Conservation (phyloP, 2,329 filamentous ascomycete species). For the Uncinocarpus reesii region DNA sequence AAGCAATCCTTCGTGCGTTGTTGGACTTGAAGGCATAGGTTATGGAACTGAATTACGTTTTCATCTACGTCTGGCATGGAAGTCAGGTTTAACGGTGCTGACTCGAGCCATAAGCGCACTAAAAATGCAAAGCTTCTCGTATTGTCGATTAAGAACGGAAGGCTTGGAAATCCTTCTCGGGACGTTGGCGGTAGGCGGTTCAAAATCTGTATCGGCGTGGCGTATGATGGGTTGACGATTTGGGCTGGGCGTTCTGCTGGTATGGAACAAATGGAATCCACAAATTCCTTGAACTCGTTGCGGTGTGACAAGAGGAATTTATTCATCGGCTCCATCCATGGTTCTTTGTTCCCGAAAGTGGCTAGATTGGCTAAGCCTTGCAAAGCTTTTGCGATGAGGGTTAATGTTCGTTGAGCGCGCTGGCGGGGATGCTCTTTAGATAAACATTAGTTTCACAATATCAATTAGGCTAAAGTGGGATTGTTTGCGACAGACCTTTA, state of each 20-base stretch:
- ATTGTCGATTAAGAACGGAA: constrained; percentile 88
- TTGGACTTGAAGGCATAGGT: constrained; percentile 34
- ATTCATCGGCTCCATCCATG: constrained; percentile 99
- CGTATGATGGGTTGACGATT: constrained; percentile 71
- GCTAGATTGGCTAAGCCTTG: constrained; percentile 86
- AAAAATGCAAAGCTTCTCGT: constrained; percentile 74
- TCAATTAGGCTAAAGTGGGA: not conserved
- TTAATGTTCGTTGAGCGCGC: constrained; percentile 75
- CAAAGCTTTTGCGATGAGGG: constrained; percentile 81
- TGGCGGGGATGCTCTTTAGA: constrained; percentile 63
- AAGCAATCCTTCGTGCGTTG: constrained; percentile 39
- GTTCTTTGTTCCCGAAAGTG: constrained; percentile 84
- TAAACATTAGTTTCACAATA: constrained; percentile 21
- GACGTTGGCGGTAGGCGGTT: constrained; percentile 68
- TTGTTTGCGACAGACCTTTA: constrained; percentile 43
- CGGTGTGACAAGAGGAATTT: constrained; percentile 67
- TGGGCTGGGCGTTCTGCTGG: constrained; percentile 57
- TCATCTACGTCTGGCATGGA: constrained; percentile 32
- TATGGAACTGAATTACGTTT: constrained; percentile 35
- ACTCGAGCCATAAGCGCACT: constrained; percentile 49
- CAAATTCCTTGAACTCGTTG: constrained; percentile 71
- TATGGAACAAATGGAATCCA: constrained; percentile 77
- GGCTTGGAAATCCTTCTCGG: constrained; percentile 81
- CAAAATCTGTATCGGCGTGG: constrained; percentile 82
- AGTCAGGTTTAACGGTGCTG: constrained; percentile 32